These are phyloP conservation scores for Didymella pinodella DNA, from an alignment of 2,329 filamentous ascomycete species.

Conservation along the genomic window DNA sequence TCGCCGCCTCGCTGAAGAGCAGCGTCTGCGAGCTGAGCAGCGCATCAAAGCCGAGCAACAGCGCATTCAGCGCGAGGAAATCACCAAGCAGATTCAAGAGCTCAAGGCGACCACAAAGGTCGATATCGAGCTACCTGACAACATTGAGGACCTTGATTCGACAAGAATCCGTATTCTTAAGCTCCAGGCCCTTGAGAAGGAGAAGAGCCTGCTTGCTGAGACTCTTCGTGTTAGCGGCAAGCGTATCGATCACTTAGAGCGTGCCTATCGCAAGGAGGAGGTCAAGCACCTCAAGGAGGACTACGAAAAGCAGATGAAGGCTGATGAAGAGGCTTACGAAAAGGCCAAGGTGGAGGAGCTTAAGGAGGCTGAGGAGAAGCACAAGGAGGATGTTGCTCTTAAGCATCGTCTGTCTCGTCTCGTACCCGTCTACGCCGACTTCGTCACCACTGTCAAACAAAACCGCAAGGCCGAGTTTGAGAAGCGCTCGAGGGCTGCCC, in stretches of 20 bases:
- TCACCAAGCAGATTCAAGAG: conserved; percentile 90
- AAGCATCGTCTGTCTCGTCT: conserved; percentile 91
- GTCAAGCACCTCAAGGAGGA: conserved; percentile 88
- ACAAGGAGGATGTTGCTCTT: conserved; percentile 88
- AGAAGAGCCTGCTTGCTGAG: conserved; percentile 96
- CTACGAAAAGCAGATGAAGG: conserved; percentile 81
- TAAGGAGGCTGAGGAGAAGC: conserved; percentile 82
- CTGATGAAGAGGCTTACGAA: conserved; percentile 82
- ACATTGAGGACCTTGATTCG: conserved; percentile 71
- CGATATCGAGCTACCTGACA: conserved; percentile 80
- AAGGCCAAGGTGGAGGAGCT: conserved; percentile 78
- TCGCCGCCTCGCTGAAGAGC: conserved; percentile 88
- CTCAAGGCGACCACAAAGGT: conserved; percentile 91
- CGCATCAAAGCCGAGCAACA: conserved; percentile 70
- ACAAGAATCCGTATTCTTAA: conserved; percentile 88
- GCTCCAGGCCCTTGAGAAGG: conserved; percentile 92
- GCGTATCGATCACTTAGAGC: conserved; percentile 95
- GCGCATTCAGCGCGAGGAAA: conserved; percentile 59
- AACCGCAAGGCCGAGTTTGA: conserved; percentile 95
- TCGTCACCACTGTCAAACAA: conserved; percentile 82
- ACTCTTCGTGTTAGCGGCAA: conserved; percentile 91
- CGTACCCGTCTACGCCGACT: conserved; percentile 82
- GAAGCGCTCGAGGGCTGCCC: conserved; percentile 87
- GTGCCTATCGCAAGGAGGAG: conserved; percentile 95
- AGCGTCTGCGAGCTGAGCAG: conserved; percentile 88